Percentiles rank a stretch among this genome's conserved stretches.
phyloP scores from a whole-genome alignment of 176 grass and related monocot genomes.

The Juncus effusus region DNA sequence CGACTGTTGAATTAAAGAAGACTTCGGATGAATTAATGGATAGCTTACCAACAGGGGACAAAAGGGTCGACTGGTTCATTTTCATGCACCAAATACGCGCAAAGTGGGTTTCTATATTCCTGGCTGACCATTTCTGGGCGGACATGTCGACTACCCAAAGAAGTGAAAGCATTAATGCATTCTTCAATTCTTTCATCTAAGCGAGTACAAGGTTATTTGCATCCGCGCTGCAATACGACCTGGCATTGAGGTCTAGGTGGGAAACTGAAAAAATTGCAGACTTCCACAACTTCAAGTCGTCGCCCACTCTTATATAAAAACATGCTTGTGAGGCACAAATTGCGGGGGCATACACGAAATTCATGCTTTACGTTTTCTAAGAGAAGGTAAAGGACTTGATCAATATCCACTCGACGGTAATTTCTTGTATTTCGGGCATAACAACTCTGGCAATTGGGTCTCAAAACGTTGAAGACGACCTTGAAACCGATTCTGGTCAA shows the following conservation, averaged over 20 bases:
- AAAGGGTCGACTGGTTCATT: constrained; percentile 58
- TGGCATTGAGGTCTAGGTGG: constrained; percentile 39
- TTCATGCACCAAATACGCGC: constrained; percentile 46
- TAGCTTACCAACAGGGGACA: constrained; percentile 30
- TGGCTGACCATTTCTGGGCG: constrained; percentile 71
- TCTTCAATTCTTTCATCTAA: constrained; percentile 60
- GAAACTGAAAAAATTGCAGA: constrained; percentile 55
- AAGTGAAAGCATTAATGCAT: constrained; percentile 47
- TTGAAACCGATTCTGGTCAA: too few species aligned
- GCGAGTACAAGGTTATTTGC: constrained; percentile 52
- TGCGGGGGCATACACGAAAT: constrained; percentile 52
- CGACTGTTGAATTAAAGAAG: constrained; percentile 53
- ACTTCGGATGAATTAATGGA: constrained; percentile 59
- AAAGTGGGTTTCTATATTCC: constrained; percentile 62
- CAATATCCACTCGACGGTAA: neutral
- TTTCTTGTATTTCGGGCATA: too few species aligned
- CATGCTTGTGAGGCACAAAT: constrained; percentile 54
- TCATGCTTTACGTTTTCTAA: constrained; percentile 65
- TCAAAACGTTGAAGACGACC: too few species aligned
- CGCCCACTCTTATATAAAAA: constrained; percentile 35
- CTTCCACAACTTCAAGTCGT: constrained; percentile 56
- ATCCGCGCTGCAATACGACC: constrained; percentile 58
- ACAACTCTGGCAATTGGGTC: too few species aligned
- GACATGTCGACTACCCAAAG: constrained; percentile 58
- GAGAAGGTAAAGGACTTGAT: constrained; percentile 56